phyloP scores from a whole-genome alignment of 2,329 filamentous ascomycete species.

The Talaromyces piceae region DNA sequence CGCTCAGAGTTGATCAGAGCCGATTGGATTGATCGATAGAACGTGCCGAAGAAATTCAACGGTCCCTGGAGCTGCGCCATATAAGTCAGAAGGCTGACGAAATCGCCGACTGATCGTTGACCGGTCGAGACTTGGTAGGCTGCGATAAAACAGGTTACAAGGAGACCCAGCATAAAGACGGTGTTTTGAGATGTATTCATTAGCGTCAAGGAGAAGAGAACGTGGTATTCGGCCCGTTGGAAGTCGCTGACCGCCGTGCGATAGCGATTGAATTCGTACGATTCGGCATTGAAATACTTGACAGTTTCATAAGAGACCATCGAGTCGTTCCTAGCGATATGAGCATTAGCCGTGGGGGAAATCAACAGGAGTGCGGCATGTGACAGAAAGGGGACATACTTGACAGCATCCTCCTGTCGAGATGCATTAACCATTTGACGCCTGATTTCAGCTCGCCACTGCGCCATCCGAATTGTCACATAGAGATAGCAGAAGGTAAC shows the following conservation, averaged over 20 bases:
- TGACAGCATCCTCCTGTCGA: slow-evolving; percentile 91
- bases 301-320: slow-evolving; percentile 98
- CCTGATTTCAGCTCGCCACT: slow-evolving; percentile 83
- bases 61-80: slow-evolving; percentile 73
- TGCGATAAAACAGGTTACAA: slow-evolving; percentile 64
- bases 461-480: slow-evolving; percentile 90
- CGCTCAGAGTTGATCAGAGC: slow-evolving; percentile 97
- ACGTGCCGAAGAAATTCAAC: slow-evolving; percentile 84
- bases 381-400: slow-evolving; percentile 46
- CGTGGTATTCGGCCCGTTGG: slow-evolving; percentile 67
- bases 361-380: background rate
- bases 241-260: slow-evolving; percentile 62
- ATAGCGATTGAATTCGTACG: slow-evolving; percentile 70
- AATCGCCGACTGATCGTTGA: slow-evolving; percentile 59
- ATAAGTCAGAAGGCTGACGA: slow-evolving; percentile 67
- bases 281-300: slow-evolving; percentile 82
- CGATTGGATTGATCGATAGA: slow-evolving; percentile 92
- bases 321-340: slow-evolving; percentile 66
- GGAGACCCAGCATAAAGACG: slow-evolving; percentile 69
- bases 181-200: slow-evolving; percentile 77
- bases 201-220: slow-evolving; percentile 66
- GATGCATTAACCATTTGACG: slow-evolving; percentile 93
- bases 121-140: slow-evolving; percentile 69
- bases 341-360: background rate
- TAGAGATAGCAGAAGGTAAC: slow-evolving; percentile 96